Evolutionary conservation across 1,284 basidiomycete genomes (phyloP).

Genomic region (Ceratobasidium papillatum): DNA sequence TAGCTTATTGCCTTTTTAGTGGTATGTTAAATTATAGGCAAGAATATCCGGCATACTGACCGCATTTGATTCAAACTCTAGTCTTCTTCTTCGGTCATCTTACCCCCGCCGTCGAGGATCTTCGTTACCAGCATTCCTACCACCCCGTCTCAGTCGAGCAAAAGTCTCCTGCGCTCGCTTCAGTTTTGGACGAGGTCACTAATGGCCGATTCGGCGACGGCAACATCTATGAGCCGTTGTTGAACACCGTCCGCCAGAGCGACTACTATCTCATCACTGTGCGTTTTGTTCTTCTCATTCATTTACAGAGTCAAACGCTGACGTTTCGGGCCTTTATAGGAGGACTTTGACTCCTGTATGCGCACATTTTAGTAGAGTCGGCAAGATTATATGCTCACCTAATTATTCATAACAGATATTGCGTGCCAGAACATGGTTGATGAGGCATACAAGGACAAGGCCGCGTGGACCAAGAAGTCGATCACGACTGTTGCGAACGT

Average conservation of each 20-base stretch:
- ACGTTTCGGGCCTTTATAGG: slow-evolving; percentile 48
- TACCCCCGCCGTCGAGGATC: slow-evolving; percentile 81
- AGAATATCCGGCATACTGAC: too few relatives aligned
- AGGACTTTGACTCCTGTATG: slow-evolving; percentile 91
- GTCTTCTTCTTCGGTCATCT: slow-evolving; percentile 80
- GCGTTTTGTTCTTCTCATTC: background rate
- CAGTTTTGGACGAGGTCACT: slow-evolving; percentile 76
- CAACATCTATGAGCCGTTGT: slow-evolving; percentile 77
- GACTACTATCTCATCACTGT: slow-evolving; percentile 81
- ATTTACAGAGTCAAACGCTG: background rate
- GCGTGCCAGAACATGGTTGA: slow-evolving; percentile 86
- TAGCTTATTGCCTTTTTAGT: slow-evolving; percentile 59
- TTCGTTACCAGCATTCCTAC: slow-evolving; percentile 84
- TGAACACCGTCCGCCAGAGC: slow-evolving; percentile 78
- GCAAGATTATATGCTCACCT: too few relatives aligned
- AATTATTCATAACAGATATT: slow-evolving; percentile 63
- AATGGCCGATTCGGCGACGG: slow-evolving; percentile 64
- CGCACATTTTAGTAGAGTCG: slow-evolving; percentile 40
- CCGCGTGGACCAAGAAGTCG: slow-evolving; percentile 87
- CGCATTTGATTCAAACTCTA: background rate
- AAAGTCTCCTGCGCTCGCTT: slow-evolving; percentile 80
- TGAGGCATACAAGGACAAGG: slow-evolving; percentile 75
- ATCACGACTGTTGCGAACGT: slow-evolving; percentile 84
- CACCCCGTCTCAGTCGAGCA: slow-evolving; percentile 80
- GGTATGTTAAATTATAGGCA: background rate